Evolutionary conservation across 257 asterid genomes (phyloP).

Genomic region (Lycium barbarum): DNA sequence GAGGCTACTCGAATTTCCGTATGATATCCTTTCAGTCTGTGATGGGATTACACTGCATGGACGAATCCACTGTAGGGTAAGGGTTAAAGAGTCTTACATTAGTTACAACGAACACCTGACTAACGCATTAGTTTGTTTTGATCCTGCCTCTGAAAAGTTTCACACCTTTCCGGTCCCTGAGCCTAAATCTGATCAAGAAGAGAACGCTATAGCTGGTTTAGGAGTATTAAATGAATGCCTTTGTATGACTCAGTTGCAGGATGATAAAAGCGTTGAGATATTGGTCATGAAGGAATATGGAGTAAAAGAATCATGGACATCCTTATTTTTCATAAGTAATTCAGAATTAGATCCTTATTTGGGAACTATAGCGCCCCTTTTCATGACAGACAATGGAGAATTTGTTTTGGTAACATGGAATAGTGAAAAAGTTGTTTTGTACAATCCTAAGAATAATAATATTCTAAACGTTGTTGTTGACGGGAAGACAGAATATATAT

Average conservation of each 20-base stretch:
- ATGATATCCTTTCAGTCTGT: background rate
- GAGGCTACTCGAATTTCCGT: background rate
- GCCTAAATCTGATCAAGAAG: background rate
- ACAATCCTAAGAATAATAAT: background rate
- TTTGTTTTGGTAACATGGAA: background rate
- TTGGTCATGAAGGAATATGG: background rate
- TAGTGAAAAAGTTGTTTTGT: background rate
- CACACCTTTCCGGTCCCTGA: background rate
- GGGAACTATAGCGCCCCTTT: background rate
- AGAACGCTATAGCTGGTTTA: background rate
- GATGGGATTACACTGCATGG: background rate
- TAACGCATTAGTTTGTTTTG: background rate
- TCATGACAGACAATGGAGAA: background rate
- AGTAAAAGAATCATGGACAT: background rate
- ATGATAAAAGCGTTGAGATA: background rate
- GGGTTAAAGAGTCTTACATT: background rate
- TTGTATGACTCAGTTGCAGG: background rate
- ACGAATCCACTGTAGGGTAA: background rate
- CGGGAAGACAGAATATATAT: background rate
- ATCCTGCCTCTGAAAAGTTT: background rate
- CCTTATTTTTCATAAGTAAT: background rate
- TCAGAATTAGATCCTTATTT: background rate
- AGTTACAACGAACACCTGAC: too few relatives aligned
- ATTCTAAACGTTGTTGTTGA: background rate
- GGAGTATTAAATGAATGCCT: background rate